These are phyloP conservation scores for Aspergillus amoenus DNA, from an alignment of 2,329 filamentous ascomycete genomes.

Conservation along the genomic window DNA sequence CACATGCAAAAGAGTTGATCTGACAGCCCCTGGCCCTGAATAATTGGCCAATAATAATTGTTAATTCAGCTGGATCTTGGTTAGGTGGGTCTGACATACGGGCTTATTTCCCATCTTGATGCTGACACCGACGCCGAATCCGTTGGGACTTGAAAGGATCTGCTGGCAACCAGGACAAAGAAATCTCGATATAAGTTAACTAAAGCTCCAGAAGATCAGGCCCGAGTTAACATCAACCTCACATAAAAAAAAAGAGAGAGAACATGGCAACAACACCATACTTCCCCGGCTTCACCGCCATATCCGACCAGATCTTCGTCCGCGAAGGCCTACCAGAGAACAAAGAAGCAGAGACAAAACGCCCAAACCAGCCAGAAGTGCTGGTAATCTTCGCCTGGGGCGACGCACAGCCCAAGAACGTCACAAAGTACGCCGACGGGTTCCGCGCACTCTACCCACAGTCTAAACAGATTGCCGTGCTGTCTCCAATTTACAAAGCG, in stretches of 20 bases:
- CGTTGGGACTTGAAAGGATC: background rate
- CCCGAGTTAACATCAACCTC: background rate
- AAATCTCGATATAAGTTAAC: background rate
- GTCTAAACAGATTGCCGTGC: background rate
- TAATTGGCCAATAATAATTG: background rate
- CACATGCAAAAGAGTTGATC: background rate
- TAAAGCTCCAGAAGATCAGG: background rate
- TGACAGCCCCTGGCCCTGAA: background rate
- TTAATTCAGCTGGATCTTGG: background rate
- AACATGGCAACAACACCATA: background rate
- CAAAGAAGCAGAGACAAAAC: background rate
- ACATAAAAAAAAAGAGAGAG: background rate
- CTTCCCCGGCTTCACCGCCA: constrained; percentile 3
- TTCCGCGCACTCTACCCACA: background rate
- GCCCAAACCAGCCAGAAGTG: background rate
- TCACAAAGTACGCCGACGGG: constrained; percentile 6
- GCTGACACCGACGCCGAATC: background rate
- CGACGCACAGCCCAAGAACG: background rate
- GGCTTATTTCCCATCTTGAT: background rate
- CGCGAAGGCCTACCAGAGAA: background rate
- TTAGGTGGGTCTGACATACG: background rate
- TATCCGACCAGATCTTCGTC: constrained; percentile 1
- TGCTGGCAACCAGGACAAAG: background rate
- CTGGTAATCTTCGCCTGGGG: constrained; percentile 9
- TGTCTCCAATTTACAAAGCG: background rate